Evolutionary conservation across 2,329 filamentous ascomycete species (phyloP).

Genomic region (Rhinocladiella similis): DNA sequence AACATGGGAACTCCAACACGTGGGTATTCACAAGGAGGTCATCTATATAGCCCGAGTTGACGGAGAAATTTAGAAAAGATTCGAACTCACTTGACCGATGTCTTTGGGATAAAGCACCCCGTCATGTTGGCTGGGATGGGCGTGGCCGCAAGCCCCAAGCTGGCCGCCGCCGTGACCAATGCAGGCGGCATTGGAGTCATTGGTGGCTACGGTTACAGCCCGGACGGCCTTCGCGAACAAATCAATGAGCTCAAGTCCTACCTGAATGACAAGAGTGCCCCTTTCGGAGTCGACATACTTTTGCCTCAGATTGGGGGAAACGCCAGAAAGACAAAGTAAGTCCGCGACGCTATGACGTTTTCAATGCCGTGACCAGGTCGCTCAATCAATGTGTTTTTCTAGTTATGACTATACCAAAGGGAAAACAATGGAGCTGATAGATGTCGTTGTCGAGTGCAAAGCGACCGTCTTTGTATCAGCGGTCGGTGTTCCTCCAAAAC

Average conservation of each 20-base stretch:
- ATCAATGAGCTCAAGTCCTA: constrained; percentile 82
- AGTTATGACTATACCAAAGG: constrained; percentile 69
- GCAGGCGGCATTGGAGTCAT: constrained; percentile 86
- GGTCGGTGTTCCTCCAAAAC: constrained; percentile 71
- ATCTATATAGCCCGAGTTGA: too few relatives aligned
- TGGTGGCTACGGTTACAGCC: constrained; percentile 74
- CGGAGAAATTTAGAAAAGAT: too few relatives aligned
- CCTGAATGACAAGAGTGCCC: constrained; percentile 77
- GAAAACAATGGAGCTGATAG: constrained; percentile 74
- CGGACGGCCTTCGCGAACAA: constrained; percentile 84
- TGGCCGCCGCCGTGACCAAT: constrained; percentile 86
- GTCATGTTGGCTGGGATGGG: constrained; percentile 90
- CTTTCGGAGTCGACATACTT: constrained; percentile 84
- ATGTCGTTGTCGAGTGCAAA: constrained; percentile 73
- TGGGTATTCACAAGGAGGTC: too few relatives aligned
- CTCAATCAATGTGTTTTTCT: too few relatives aligned
- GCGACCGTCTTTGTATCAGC: constrained; percentile 75
- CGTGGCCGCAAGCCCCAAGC: constrained; percentile 82
- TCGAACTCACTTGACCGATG: constrained; percentile 59
- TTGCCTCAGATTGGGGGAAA: constrained; percentile 85
- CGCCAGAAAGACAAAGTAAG: constrained; percentile 79
- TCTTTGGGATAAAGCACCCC: constrained; percentile 87
- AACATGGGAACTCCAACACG: too few relatives aligned
- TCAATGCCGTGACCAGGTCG: too few relatives aligned
- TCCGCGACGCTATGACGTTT: too few relatives aligned